Percentiles rank a stretch among this genome's conserved stretches.
phyloP scores from a whole-genome alignment of 2,329 filamentous ascomycete species.

The Cadophora sp. region DNA sequence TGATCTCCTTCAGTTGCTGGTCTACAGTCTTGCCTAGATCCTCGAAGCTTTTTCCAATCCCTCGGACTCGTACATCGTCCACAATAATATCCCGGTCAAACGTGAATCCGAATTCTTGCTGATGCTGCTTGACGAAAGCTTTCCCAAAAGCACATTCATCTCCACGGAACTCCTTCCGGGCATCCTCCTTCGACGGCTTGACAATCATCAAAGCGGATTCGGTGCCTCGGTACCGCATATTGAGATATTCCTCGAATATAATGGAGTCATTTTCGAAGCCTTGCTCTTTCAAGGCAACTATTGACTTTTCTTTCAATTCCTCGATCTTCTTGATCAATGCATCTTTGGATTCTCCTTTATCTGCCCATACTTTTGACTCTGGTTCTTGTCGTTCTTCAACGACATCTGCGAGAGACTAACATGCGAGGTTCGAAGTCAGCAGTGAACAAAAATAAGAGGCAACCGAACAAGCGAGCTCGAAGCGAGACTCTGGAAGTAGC shows the following conservation, averaged over 20 bases:
- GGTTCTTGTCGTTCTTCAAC: conserved; percentile 90
- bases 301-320: conserved; percentile 79
- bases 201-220: conserved; percentile 92
- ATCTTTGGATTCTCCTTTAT: conserved; percentile 61
- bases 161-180: conserved; percentile 62
- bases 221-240: conserved; percentile 90
- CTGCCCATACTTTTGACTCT: conserved; percentile 67
- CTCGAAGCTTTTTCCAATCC: conserved; percentile 87
- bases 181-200: conserved; percentile 70
- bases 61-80: conserved; percentile 86
- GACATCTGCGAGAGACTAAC: conserved; percentile 76
- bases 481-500: neutral
- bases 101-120: conserved; percentile 93
- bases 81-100: conserved; percentile 88
- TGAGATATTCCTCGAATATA: conserved; percentile 89
- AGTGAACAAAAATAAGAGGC: neutral
- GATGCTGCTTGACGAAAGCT: conserved; percentile 86
- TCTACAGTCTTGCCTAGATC: conserved; percentile 83
- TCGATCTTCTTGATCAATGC: conserved; percentile 77
- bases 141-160: conserved; percentile 84
- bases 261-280: conserved; percentile 80
- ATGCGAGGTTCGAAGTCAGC: neutral
- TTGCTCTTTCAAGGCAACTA: conserved; percentile 71
- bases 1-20: conserved; percentile 76
- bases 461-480: neutral